These are phyloP conservation scores for Priceomyces fermenticarens DNA, from an alignment of 805 yeast genomes.

Conservation along the genomic window DNA sequence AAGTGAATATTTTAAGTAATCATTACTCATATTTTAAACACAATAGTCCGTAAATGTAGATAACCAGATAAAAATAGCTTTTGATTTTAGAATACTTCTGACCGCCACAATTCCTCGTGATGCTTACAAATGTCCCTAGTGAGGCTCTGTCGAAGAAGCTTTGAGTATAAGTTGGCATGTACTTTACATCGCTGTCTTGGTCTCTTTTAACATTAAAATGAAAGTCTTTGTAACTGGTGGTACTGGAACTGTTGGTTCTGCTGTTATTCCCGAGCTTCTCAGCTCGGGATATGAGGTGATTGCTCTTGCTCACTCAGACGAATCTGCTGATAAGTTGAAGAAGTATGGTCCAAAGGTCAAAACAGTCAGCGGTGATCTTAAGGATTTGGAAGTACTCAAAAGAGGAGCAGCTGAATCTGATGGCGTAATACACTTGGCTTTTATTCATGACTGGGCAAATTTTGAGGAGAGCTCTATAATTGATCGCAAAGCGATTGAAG, in stretches of 20 bases:
- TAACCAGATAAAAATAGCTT: too few relatives aligned
- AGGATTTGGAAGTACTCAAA: conserved; percentile 20
- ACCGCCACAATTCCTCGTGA: too few relatives aligned
- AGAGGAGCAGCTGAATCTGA: conserved; percentile 25
- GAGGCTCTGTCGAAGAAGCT: too few relatives aligned
- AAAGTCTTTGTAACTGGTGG: conserved; percentile 51
- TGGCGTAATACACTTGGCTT: conserved; percentile 35
- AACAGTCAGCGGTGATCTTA: conserved; percentile 26
- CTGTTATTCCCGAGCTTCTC: conserved; percentile 42
- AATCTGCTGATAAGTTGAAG: conserved; percentile 40
- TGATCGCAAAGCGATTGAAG: conserved; percentile 20
- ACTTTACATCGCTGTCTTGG: too few relatives aligned
- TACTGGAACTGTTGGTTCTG: conserved; percentile 54
- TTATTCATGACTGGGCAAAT: conserved; percentile 24
- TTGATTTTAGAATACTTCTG: too few relatives aligned
- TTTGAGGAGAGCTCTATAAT: conserved; percentile 10
- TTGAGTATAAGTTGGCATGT: too few relatives aligned
- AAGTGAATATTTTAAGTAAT: too few relatives aligned
- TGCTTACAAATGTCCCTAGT: too few relatives aligned
- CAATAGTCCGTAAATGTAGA: too few relatives aligned
- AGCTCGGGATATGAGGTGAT: conserved; percentile 42
- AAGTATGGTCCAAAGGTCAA: conserved; percentile 13
- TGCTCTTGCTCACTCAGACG: conserved; percentile 48
- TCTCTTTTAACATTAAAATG: too few relatives aligned
- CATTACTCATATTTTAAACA: too few relatives aligned